phyloP scores from a whole-genome alignment of 306 rosid species.

The Luffa aegyptiaca region DNA sequence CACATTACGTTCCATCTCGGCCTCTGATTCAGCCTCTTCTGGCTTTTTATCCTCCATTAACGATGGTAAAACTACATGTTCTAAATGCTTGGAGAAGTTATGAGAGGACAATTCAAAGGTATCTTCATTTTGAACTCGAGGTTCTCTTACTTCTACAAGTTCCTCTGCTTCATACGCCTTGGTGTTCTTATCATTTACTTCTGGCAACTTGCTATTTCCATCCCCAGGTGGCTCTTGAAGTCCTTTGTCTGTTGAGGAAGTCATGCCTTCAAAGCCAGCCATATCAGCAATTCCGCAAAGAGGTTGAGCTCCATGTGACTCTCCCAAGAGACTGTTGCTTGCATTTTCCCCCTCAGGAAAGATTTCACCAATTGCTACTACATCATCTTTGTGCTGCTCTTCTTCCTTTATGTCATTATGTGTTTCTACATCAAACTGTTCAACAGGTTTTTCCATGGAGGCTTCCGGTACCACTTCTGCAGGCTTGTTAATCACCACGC shows the following conservation, averaged over 20 bases:
- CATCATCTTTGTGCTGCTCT: conserved; percentile 15
- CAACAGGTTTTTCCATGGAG: background rate
- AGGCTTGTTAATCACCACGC: conserved; percentile 12
- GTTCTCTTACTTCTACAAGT: background rate
- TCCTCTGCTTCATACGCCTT: background rate
- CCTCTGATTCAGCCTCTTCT: background rate
- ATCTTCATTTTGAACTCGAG: background rate
- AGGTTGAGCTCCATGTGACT: background rate
- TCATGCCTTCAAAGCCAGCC: background rate
- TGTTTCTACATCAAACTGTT: background rate
- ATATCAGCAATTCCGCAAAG: background rate
- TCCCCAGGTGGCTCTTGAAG: background rate
- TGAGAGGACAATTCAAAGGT: background rate
- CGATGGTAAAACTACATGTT: background rate
- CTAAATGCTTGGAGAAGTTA: background rate
- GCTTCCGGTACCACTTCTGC: conserved; percentile 9
- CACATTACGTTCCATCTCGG: background rate
- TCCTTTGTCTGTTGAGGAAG: background rate
- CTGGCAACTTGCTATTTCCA: background rate
- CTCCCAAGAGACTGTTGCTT: background rate
- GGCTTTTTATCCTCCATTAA: background rate
- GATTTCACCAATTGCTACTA: background rate
- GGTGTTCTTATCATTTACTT: background rate
- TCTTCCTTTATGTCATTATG: background rate
- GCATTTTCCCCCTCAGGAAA: background rate